phyloP scores from a whole-genome alignment of 345 rosid genomes.

The Lumnitzera racemosa region DNA sequence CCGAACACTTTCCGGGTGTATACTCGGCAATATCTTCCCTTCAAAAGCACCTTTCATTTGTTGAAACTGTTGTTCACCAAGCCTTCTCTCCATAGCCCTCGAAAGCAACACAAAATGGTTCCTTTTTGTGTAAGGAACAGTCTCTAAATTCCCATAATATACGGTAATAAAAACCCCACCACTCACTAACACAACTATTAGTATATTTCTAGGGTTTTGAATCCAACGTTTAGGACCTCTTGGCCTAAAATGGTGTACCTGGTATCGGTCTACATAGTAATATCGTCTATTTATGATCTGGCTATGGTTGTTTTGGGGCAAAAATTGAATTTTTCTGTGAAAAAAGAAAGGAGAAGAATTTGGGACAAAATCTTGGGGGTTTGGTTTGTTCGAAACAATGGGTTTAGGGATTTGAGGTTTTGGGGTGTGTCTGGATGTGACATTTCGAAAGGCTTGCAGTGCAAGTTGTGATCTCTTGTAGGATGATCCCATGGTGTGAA shows the following conservation, averaged over 20 bases:
- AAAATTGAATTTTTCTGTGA: neutral
- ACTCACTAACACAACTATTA: conserved; percentile 45
- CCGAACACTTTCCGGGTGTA: conserved; percentile 78
- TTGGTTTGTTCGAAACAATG: neutral
- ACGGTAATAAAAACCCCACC: conserved; percentile 54
- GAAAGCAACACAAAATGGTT: conserved; percentile 75
- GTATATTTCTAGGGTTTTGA: conserved; percentile 47
- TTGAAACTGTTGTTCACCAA: conserved; percentile 68
- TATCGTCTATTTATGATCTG: conserved; percentile 30
- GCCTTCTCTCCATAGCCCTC: conserved; percentile 44
- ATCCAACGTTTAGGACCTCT: conserved; percentile 66
- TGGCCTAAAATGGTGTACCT: conserved; percentile 59
- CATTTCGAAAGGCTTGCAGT: conserved; percentile 34
- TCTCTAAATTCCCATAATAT: conserved; percentile 66
- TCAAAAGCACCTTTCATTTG: conserved; percentile 44
- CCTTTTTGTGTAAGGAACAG: conserved; percentile 78
- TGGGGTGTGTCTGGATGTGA: conserved; percentile 25
- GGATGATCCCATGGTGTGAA: conserved; percentile 32
- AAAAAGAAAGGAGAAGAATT: no score
- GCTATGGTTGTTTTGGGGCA: conserved; percentile 16
- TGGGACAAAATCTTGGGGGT: no score
- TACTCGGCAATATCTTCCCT: conserved; percentile 70
- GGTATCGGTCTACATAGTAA: conserved; percentile 65
- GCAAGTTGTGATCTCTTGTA: conserved; percentile 42
- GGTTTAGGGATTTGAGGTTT: conserved; percentile 22